Base-by-base conservation (phyloP, 805 yeast genomes). In the Teunomyces panamensis region DNA sequence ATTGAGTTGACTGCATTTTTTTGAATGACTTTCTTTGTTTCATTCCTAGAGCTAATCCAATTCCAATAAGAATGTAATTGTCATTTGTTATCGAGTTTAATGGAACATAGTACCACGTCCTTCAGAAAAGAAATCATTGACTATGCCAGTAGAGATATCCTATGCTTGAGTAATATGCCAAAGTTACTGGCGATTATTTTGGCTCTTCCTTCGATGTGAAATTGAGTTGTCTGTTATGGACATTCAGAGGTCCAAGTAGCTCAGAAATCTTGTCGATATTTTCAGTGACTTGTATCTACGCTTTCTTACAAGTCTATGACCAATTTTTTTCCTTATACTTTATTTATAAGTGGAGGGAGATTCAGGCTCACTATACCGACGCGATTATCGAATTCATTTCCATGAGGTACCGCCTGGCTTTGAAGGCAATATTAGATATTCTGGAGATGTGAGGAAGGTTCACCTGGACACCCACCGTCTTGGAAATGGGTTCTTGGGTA, bases 81-180 rank as follows among this genome's bases (percentile, higher is more conserved):
- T 49, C 45, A 4, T 50, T 44, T 9, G 51, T 43, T 4, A 51
- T 42, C 55, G 51, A 43, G 39, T 51, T 49, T 5, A 53, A 30
- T 9, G 49, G 36, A 51, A 53, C 4, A 45, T 35, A 3, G 30
- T 34, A 2, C 49, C 46, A 5, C 48, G 42, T 5, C 44, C 47
- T 51, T 46, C 51, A 3, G 45, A 42, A 29, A 51, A 53, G 34
- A 39, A 45, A 4, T 51, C 51, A 34, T 53, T 46, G 2, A 41
- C 43, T 3, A 49, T 17, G 6, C 30, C 44, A 43, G 32, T 47
- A 9, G 27, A 10, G 9, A 20, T 14, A 2, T 20, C 9, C 4
- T 39, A 30, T 5, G 37, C 36, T 9, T 32, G 10, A n/a, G 24
- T 9, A 54, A 45, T 33, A 33, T 43, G 2, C 56, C 56, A 33